phyloP scores from a whole-genome alignment of 306 rosid species.

The Ormosia semicastrata region DNA sequence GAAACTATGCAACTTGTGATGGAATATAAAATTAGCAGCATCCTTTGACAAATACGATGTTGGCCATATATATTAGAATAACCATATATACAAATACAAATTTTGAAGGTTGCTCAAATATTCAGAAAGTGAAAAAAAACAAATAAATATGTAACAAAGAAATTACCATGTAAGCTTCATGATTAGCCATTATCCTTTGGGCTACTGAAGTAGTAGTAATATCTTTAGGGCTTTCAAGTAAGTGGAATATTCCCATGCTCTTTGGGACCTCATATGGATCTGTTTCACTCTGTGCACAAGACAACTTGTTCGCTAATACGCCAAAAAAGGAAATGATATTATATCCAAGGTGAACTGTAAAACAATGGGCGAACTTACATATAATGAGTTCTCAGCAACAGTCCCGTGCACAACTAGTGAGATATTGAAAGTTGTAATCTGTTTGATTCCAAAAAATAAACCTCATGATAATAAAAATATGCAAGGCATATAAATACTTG shows the following conservation, averaged over 20 bases:
- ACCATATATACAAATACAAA: not conserved
- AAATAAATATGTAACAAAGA: not conserved
- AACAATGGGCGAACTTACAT: conserved; percentile 46
- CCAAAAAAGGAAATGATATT: not conserved
- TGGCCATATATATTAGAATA: not conserved
- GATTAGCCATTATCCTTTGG: conserved; percentile 88
- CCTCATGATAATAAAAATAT: conserved; percentile 26
- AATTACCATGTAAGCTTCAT: conserved; percentile 83
- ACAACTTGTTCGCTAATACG: conserved; percentile 23
- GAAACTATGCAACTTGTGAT: not conserved
- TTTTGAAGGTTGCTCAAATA: not conserved
- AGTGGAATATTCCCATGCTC: conserved; percentile 77
- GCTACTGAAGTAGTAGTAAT: conserved; percentile 81
- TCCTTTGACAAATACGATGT: not conserved
- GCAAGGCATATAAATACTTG: not conserved
- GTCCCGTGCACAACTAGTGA: conserved; percentile 86
- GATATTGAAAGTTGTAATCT: conserved; percentile 94
- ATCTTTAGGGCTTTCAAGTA: conserved; percentile 85
- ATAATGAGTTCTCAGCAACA: conserved; percentile 61
- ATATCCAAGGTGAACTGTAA: conserved; percentile 7
- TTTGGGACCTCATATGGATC: conserved; percentile 84
- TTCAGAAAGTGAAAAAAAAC: not conserved
- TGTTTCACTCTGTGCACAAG: conserved; percentile 58
- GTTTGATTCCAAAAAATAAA: conserved; percentile 34
- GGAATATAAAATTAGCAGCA: not conserved